Evolutionary conservation across 2,329 filamentous ascomycete genomes (phyloP).

Genomic region (Cladosporium phlei): DNA sequence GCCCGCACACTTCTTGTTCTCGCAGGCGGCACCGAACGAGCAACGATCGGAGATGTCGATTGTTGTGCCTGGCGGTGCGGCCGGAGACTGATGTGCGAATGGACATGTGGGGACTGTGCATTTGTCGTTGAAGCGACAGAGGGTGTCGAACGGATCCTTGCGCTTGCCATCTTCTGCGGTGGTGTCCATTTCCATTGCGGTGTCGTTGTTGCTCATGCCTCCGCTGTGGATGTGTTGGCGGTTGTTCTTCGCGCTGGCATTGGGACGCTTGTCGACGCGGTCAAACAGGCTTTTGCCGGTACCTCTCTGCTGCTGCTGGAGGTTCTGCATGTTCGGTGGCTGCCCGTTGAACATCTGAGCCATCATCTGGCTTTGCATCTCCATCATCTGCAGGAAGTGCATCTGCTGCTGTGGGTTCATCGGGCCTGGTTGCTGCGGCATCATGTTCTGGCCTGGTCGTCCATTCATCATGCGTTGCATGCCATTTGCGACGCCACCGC

Average conservation of each 20-base stretch:
- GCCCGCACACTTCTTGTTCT: conserved; percentile 88
- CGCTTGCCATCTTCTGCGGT: conserved; percentile 14
- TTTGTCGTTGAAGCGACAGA: conserved; percentile 84
- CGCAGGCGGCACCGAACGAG: conserved; percentile 83
- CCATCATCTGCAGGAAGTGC: conserved; percentile 58
- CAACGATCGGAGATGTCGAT: conserved; percentile 79
- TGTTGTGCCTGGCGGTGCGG: conserved; percentile 69
- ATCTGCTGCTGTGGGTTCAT: conserved; percentile 65
- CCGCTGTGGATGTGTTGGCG: conserved; percentile 13
- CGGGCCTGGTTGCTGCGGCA: conserved; percentile 38
- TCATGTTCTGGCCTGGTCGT: conserved; percentile 35
- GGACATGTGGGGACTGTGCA: conserved; percentile 88
- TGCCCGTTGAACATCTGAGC: conserved; percentile 53
- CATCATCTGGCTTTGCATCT: conserved; percentile 78
- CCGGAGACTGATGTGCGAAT: conserved; percentile 91
- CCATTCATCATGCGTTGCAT: conserved; percentile 33
- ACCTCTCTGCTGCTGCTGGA: conserved; percentile 23
- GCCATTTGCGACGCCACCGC: conserved; percentile 48
- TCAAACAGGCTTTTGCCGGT: conserved; percentile 65
- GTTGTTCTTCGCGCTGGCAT: conserved; percentile 14
- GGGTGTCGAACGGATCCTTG: conserved; percentile 52
- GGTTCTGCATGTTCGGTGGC: conserved; percentile 14
- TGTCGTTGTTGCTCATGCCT: conserved; percentile 15
- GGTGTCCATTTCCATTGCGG: conserved; percentile 27
- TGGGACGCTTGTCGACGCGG: conserved; percentile 53